Base-by-base conservation (phyloP, 805 yeast genomes). In the Kodamaea lidongshanica region DNA sequence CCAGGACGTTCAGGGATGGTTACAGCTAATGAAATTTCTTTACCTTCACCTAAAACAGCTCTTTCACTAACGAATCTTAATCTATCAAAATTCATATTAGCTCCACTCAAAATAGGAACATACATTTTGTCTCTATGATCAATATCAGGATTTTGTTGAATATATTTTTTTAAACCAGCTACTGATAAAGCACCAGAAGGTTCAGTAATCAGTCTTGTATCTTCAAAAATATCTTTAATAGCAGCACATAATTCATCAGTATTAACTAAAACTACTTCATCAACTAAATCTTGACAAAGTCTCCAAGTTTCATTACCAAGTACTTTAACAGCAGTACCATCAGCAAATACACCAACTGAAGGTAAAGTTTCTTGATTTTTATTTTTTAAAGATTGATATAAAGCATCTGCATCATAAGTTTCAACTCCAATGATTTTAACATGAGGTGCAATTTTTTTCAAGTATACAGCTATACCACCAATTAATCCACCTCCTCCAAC, bases 401-500 rank as follows among this genome's bases (percentile, higher is more conserved):
- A 67, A n/a, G 94, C 95, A 52, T 87, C 89, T 2, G 98, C 96
- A 58, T 92, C 99, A 50, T 65, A 77, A 1, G 98, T 88, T 56
- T 94, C 98, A 16, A 92, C 97, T 39, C 95, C 99, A 42, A 92
- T 81, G 48, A 92, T 70, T 53, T 86, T 89, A 35, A 92, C 85
- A 54, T 89, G 96, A n/a, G 99, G 99, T 10, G 97, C 97, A 25
- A 92, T 74, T 52, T 96, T 79, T 58, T 88, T 92, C 56, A 94
- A 55, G 52, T 94, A 92, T 1, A 94, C 72, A 19, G 84, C 89
- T 21, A 92, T 67, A 50, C 99, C 99, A 6, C 96, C 79, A 44
- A 88, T 70, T 39, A 92, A 65, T 26, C 99, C 99, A 44, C 97
- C 99, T 36, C 99, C 99, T 35, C 99, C 99, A 34, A 89, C 82